Conservation (phyloP, 2,329 filamentous ascomycete genomes). For the Cercospora zeina region DNA sequence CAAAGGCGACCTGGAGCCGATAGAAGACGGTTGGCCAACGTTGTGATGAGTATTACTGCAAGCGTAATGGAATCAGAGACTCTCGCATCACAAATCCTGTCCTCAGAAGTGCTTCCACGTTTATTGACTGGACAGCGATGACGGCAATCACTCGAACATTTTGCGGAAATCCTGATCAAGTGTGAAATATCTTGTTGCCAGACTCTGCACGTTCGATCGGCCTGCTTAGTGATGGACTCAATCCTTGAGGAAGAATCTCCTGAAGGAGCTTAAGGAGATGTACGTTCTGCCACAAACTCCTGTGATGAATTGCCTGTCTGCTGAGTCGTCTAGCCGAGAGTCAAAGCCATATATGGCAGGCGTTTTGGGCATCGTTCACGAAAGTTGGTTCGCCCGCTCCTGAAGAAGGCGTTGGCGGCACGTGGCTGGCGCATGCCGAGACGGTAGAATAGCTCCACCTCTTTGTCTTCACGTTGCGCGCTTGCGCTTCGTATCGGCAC, state of each 20-base stretch:
- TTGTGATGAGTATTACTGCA: conserved; percentile 35
- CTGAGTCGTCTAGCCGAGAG: conserved; percentile 4
- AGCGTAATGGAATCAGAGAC: not conserved
- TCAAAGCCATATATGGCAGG: not conserved
- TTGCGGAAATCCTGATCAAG: not conserved
- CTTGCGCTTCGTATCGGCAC: not conserved
- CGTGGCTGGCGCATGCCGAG: not conserved
- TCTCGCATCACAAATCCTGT: not conserved
- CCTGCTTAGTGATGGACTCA: not conserved
- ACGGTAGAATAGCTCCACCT: not conserved
- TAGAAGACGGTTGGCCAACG: conserved; percentile 45
- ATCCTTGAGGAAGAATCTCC: not conserved
- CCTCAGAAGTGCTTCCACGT: not conserved
- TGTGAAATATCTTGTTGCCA: not conserved
- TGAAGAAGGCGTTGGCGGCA: conserved; percentile 51
- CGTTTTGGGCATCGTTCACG: conserved; percentile 35
- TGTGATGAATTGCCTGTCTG: not conserved
- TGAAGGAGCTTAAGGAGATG: not conserved
- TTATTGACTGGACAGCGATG: not conserved
- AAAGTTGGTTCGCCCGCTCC: conserved; percentile 53
- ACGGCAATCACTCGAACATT: not conserved
- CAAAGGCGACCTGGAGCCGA: conserved; percentile 50
- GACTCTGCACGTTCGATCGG: not conserved
- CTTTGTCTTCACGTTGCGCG: not conserved
- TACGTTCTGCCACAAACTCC: not conserved